These are phyloP conservation scores for Euphrasia confusa DNA, from an alignment of 257 asterid genomes.

Conservation along the genomic window DNA sequence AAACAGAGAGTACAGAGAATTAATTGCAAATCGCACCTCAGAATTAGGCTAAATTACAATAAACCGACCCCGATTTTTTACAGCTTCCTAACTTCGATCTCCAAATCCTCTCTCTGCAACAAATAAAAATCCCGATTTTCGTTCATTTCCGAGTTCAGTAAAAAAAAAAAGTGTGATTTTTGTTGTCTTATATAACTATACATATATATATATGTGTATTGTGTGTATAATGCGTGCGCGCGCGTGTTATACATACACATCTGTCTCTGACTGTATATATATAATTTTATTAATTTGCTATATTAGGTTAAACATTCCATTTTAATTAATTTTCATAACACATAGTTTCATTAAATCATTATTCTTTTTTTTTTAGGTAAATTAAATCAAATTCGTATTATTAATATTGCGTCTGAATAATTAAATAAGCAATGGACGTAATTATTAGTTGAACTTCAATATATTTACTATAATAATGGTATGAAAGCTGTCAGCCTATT, in stretches of 20 bases:
- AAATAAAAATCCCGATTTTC: neutral
- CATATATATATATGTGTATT: neutral
- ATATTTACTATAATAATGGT: too few relatives aligned
- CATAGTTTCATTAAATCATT: too few relatives aligned
- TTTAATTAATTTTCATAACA: too few relatives aligned
- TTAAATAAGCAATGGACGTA: too few relatives aligned
- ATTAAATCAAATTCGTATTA: too few relatives aligned
- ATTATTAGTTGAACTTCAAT: too few relatives aligned
- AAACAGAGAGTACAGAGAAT: slow-evolving; percentile 18
- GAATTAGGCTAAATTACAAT: slow-evolving; percentile 24
- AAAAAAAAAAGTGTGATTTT: neutral
- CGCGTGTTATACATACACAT: neutral
- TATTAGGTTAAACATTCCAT: too few relatives aligned
- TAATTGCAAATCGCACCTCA: slow-evolving; percentile 21
- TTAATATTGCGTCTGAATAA: too few relatives aligned
- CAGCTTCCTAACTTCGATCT: slow-evolving; percentile 1
- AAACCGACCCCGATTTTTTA: slow-evolving; percentile 7
- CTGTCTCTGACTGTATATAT: slow-evolving; percentile 19
- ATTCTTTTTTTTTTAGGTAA: too few relatives aligned
- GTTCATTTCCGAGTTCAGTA: neutral
- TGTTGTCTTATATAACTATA: neutral
- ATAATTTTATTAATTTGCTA: too few relatives aligned
- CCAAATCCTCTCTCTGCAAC: slow-evolving; percentile 27
- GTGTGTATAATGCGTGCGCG: neutral
- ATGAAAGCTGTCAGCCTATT: too few relatives aligned